phyloP scores from a whole-genome alignment of 1,139 yeast species.

The Hyphopichia pseudoburtonii region DNA sequence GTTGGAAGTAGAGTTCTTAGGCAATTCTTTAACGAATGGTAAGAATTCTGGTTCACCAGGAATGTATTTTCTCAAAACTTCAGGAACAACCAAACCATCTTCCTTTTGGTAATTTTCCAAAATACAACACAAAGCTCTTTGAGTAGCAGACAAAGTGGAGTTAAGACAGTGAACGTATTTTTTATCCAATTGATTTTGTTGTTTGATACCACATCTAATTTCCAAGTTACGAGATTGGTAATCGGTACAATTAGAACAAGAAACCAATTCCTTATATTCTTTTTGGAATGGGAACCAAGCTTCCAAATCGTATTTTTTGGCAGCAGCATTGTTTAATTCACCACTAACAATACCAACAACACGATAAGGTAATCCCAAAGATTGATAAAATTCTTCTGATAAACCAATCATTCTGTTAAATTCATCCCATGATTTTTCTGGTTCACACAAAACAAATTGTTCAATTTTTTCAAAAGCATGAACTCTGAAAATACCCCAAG shows the following conservation, averaged over 20 bases:
- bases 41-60: constrained; percentile 98
- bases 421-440: constrained; percentile 97
- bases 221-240: constrained; percentile 98
- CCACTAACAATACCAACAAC: constrained; percentile 98
- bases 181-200: constrained; percentile 93
- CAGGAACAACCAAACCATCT: constrained; percentile 91
- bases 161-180: constrained; percentile 97
- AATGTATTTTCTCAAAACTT: constrained; percentile 90
- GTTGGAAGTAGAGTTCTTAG: constrained; percentile 87
- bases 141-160: constrained; percentile 96
- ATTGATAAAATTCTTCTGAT: constrained; percentile 92
- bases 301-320: constrained; percentile 96
- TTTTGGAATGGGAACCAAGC: constrained; percentile 99
- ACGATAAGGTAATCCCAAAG: constrained; percentile 91
- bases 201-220: constrained; percentile 97
- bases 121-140: constrained; percentile 96
- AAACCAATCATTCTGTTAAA: constrained; percentile 90
- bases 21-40: constrained; percentile 86
- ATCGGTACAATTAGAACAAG: constrained; percentile 99
- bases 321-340: constrained; percentile 98
- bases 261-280: constrained; percentile 96
- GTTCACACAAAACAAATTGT: constrained; percentile 94
- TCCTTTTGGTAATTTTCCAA: constrained; percentile 97
- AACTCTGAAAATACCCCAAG: constrained; percentile 99
- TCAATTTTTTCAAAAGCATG: constrained; percentile 98